These are phyloP conservation scores for Metarhizium guizhouense DNA, from an alignment of 2,329 filamentous ascomycete genomes.

Conservation along the genomic window DNA sequence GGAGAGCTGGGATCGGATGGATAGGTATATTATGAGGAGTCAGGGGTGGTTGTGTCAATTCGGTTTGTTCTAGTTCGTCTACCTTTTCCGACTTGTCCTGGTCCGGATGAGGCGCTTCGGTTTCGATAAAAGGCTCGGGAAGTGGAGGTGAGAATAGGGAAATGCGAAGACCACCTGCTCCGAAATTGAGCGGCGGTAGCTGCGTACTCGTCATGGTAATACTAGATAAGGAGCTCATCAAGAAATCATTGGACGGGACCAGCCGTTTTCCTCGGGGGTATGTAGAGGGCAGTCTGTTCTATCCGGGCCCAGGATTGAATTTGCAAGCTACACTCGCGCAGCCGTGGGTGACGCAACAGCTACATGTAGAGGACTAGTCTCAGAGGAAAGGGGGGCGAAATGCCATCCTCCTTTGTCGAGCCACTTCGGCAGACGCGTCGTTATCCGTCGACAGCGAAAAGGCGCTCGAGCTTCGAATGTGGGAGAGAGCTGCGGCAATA, in stretches of 20 bases:
- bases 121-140: conserved; percentile 4
- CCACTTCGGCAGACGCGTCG: neutral
- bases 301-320: neutral
- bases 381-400: neutral
- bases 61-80: conserved; percentile 2
- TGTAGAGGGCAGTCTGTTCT: neutral
- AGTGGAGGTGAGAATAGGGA: conserved; percentile 18
- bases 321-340: neutral
- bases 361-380: neutral
- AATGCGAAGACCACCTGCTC: conserved; percentile 19
- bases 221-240: neutral
- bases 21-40: conserved; percentile 17
- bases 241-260: neutral
- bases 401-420: neutral
- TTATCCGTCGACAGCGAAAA: neutral
- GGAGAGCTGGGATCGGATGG: conserved; percentile 70
- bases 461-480: too few relatives aligned
- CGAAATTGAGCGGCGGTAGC: conserved; percentile 20
- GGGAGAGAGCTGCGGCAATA: neutral
- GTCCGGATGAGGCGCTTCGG: neutral
- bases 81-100: neutral
- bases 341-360: neutral
- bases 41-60: conserved; percentile 11
- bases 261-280: neutral
- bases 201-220: conserved; percentile 18